Evolutionary conservation across 176 grass and related monocot genomes (phyloP).

Genomic region (Eragrostis nindensis): DNA sequence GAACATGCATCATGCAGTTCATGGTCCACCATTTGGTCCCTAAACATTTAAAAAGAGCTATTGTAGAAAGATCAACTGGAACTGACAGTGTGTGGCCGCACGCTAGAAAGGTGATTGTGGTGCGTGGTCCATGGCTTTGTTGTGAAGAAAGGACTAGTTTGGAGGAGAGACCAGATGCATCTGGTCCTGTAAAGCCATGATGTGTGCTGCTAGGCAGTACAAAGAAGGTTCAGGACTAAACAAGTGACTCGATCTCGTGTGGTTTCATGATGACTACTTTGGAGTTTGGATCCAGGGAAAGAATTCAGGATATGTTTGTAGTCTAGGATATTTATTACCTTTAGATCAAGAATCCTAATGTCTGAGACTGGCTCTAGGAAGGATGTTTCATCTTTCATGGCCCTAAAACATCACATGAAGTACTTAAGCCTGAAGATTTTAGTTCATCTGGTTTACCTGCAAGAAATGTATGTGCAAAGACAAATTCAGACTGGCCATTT

Average conservation of each 20-base stretch:
- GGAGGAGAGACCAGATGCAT: slow-evolving; percentile 5
- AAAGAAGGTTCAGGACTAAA: slow-evolving; percentile 22
- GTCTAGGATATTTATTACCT: not conserved
- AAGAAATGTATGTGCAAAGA: no score
- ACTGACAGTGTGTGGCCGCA: slow-evolving; percentile 38
- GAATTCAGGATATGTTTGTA: not conserved
- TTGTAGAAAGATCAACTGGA: slow-evolving; percentile 35
- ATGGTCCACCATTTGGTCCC: slow-evolving; percentile 15
- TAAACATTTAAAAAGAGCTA: not conserved
- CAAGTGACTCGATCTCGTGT: slow-evolving; percentile 22
- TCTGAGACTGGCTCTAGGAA: not conserved
- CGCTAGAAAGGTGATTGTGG: slow-evolving; percentile 35
- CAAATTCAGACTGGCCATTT: no score
- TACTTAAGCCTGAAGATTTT: not conserved
- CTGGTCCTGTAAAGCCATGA: slow-evolving; percentile 39
- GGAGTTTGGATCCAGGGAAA: not conserved
- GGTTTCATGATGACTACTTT: slow-evolving; percentile 13
- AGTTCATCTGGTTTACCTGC: not conserved
- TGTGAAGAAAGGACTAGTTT: slow-evolving; percentile 51
- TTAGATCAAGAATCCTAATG: not conserved
- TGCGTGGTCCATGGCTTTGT: slow-evolving; percentile 39
- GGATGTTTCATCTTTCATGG: no score
- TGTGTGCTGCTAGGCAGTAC: not conserved
- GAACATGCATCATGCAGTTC: slow-evolving; percentile 7
- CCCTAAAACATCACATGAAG: not conserved